A percentile compares a stretch with the other conserved stretches of the same genome.
phyloP scores from a whole-genome alignment of 2,329 filamentous ascomycete species.

The Leptographium procerum region DNA sequence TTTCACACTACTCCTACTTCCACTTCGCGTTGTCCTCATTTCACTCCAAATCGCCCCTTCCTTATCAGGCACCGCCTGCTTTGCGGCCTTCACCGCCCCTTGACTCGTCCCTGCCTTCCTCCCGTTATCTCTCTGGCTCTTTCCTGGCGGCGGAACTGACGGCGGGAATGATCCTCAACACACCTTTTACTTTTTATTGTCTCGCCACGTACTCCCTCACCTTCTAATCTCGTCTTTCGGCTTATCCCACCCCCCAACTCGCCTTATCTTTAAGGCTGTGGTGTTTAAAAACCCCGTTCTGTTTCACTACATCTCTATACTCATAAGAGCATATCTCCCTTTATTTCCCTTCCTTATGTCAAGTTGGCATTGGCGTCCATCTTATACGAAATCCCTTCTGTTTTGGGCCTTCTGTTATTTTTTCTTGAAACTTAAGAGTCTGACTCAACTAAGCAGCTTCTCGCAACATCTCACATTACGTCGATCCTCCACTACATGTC shows the following conservation, averaged over 20 bases:
- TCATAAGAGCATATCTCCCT: too few relatives aligned
- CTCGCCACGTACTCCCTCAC: background rate
- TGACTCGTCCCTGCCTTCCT: background rate
- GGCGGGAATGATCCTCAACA: background rate
- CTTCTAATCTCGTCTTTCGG: background rate
- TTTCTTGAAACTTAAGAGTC: background rate
- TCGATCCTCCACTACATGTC: background rate
- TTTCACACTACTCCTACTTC: background rate
- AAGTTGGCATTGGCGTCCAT: background rate
- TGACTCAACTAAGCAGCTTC: background rate
- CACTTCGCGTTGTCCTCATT: background rate
- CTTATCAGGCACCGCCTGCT: background rate
- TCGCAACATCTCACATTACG: background rate
- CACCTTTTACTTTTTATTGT: background rate
- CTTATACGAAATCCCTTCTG: background rate
- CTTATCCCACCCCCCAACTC: background rate
- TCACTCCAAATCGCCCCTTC: background rate
- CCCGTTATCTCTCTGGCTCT: background rate
- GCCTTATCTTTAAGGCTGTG: too few relatives aligned
- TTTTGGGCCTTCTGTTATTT: background rate
- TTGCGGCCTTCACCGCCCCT: background rate
- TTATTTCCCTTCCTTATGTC: too few relatives aligned
- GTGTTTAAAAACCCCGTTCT: too few relatives aligned
- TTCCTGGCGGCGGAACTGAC: background rate
- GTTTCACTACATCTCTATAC: too few relatives aligned